Conservation (phyloP, 352 stramenopile genomes). For the Globisporangium recalcitrans region DNA sequence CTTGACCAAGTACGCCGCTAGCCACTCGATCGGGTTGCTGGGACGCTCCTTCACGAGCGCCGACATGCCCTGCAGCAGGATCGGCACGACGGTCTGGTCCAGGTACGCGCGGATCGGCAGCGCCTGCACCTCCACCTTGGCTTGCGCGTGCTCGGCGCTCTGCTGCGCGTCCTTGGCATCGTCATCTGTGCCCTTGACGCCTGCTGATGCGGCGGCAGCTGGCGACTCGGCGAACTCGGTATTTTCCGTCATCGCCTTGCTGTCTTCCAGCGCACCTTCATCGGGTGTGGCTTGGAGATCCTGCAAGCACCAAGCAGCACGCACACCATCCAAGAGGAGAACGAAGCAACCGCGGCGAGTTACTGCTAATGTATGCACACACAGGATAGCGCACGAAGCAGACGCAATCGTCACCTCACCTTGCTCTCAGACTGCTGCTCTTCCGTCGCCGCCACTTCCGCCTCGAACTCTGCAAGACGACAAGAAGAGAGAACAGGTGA, state of each 20-base stretch:
- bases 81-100: conserved; percentile 98
- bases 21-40: conserved; percentile 95
- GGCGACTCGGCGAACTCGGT: not conserved
- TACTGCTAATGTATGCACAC: no score
- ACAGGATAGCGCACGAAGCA: not conserved
- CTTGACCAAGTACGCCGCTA: conserved; percentile 94
- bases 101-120: conserved; percentile 97
- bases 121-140: conserved; percentile 89
- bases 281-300: not conserved
- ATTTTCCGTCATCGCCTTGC: not conserved
- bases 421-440: not conserved
- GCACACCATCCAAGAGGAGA: not conserved
- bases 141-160: conserved; percentile 61
- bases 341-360: not conserved
- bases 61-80: conserved; percentile 97
- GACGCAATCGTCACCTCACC: not conserved
- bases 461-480: not conserved
- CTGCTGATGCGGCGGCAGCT: not conserved
- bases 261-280: not conserved
- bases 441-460: not conserved
- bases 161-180: conserved; percentile 69
- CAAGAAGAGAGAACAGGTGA: not conserved
- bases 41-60: conserved; percentile 96
- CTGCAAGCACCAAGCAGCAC: not conserved
- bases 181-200: not conserved